Base-by-base conservation (phyloP, 164 flowering plant species). In the Aristolochia fimbriata region DNA sequence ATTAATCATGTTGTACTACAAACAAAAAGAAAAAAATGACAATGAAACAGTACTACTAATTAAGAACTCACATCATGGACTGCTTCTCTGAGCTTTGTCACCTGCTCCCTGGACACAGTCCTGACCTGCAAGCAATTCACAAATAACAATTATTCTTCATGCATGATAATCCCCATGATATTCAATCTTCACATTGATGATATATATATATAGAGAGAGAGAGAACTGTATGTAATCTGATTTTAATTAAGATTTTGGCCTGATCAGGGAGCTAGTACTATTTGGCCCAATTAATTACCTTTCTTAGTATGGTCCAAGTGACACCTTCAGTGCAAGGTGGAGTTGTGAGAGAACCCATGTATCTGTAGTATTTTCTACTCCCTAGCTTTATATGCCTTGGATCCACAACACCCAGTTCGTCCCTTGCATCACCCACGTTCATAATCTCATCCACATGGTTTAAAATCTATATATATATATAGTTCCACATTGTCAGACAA, bases 241-340 rank as follows among this genome's bases (percentile, higher is more conserved):
- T 49, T 48, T 48, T 48, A 19, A 20, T 20, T 20, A 12, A 15
- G 52, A 17, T 17, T 17, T 27, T 27, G 5, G 33, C 37, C 15
- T 17, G n/a, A n/a, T n/a, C 45, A 8, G 58, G 3, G 15, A 5
- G 52, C n/a, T n/a, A n/a, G n/a, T n/a, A n/a, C n/a, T n/a, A n/a
- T n/a, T 57, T 5, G 25, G 16, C 27, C 60, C 1, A 9, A 68
- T n/a, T n/a, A n/a, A n/a, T n/a, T n/a, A n/a, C 74, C 71, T 59
- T 71, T 27, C 51, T 68, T 0, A 47, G 1, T 16, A 73, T 60
- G 15, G 71, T 72, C 75, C 75, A 72, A 10, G 16, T 33, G 30
- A 72, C 75, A 25, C 63, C 69, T 53, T 72, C 66, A 0, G 68
- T 58, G 65, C 75, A 72, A 8, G 75, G 75, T 11, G 75, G 75